Conservation (phyloP, 2,329 filamentous ascomycete species). For the Diplodia mutila region DNA sequence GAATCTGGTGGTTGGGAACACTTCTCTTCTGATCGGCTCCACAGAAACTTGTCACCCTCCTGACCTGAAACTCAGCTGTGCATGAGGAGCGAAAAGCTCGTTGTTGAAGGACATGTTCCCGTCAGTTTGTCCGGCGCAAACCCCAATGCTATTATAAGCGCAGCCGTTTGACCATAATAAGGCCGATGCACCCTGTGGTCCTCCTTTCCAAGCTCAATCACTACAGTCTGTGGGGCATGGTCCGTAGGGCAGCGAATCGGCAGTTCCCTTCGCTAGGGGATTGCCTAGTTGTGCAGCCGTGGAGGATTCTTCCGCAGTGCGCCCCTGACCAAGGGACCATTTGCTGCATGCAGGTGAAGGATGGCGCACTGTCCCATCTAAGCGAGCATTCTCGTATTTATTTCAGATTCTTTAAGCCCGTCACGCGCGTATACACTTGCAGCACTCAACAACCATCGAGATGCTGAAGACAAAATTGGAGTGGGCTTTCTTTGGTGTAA, state of each 20-base stretch:
- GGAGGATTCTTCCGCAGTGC: not conserved
- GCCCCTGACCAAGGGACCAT: not conserved
- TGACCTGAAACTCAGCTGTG: not conserved
- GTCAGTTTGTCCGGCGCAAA: not conserved
- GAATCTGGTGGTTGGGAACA: not conserved
- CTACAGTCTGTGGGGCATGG: not conserved
- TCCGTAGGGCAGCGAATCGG: not conserved
- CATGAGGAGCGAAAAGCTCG: not conserved
- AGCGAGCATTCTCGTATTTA: not conserved
- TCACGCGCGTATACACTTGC: not conserved
- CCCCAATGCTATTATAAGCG: not conserved
- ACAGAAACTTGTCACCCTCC: not conserved
- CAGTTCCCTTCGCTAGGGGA: not conserved
- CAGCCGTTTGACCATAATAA: not conserved
- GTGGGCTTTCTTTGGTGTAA: not conserved
- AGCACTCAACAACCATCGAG: not conserved
- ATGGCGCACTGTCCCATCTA: not conserved
- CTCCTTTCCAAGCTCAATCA: not conserved
- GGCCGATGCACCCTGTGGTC: not conserved
- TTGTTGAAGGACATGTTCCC: not conserved
- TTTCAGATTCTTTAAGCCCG: not conserved
- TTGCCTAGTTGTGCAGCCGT: not conserved
- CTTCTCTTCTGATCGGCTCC: not conserved
- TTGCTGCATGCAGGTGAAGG: not conserved
- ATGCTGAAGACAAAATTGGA: constrained; percentile 1